Evolutionary conservation across 2,329 filamentous ascomycete genomes (phyloP), one percentile per base, ranked within the genome.

Genomic region (Microthyrium microscopicum): DNA sequence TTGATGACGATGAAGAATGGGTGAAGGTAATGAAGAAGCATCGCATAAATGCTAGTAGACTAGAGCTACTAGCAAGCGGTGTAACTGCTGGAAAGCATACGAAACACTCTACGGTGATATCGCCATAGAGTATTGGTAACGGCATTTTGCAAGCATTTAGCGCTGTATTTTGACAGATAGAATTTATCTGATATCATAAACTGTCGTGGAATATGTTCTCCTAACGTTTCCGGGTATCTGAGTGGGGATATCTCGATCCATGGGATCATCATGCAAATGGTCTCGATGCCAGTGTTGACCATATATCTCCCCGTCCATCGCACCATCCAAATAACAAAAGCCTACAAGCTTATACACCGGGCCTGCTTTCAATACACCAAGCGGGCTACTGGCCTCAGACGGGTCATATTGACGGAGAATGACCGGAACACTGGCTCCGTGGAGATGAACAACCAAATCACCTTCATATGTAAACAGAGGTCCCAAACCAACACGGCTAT

Each of bases 11-110:
- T 1, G 52, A 52, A 43, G 47, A 93, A 54, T 94, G 85, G 85
- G 79, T 84, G 24, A 79, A 85, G 38, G 70, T 92, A 21, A 83
- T 92, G 53, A 81, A 79, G 54, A 80, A 87, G 43, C 87, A 94
- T 58, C 73, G 82, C 27, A 67, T 85, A 9, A 64, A 94, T 47
- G 83, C 85, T 13, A 82, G 83, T 7, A 71, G 81, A 24, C 55
- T 85, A 29, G 80, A 87, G 52, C 41, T 63, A 26, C 41, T 61
- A 16, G 57, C 58, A 4, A 58, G 53, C 18, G 58, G 58, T 7
- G 57, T 60, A 3, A 56, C 54, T 3, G 39, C 46, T 2, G 51
- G 47, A 4, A 44, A 51, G 17, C 27, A n/a, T n/a, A n/a, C n/a
- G n/a, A n/a, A n/a, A n/a, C n/a, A n/a, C n/a, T n/a, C n/a, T n/a